A percentile compares a stretch with the other conserved stretches of the same genome.
Conservation (phyloP, 192 early-diverging fungal species). For the Umbelopsis sp. region DNA sequence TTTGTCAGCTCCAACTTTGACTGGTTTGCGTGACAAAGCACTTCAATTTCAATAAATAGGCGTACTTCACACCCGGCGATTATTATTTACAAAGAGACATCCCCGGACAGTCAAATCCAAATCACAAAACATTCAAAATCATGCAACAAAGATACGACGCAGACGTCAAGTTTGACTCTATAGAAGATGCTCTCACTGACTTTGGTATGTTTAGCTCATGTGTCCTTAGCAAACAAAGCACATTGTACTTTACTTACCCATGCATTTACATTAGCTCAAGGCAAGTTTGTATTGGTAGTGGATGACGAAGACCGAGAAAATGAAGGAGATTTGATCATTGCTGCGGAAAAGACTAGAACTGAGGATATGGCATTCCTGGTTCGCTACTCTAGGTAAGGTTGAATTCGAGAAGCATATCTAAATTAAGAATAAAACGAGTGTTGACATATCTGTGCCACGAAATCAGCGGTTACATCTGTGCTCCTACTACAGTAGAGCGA, state of each 20-base stretch:
- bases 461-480: constrained; percentile 88
- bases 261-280: constrained; percentile 52
- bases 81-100: background rate
- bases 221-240: background rate
- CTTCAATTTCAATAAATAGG: background rate
- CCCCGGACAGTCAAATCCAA: background rate
- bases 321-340: constrained; percentile 98
- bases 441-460: background rate
- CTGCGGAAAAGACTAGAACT: constrained; percentile 89
- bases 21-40: background rate
- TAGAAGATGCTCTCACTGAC: constrained; percentile 65
- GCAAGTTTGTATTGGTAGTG: constrained; percentile 89
- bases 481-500: constrained; percentile 74
- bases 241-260: background rate
- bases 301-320: constrained; percentile 99
- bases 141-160: constrained; percentile 13
- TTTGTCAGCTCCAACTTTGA: constrained; percentile 15
- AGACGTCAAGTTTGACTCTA: constrained; percentile 60
- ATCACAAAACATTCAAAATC: background rate
- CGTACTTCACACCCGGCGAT: background rate
- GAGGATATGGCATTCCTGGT: constrained; percentile 96
- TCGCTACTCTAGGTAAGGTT: constrained; percentile 81
- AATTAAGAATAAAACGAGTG: background rate
- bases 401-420: background rate
- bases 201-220: constrained; percentile 49